Conservation (phyloP, 2,329 filamentous ascomycete genomes). For the Pseudogymnoascus pannorum region DNA sequence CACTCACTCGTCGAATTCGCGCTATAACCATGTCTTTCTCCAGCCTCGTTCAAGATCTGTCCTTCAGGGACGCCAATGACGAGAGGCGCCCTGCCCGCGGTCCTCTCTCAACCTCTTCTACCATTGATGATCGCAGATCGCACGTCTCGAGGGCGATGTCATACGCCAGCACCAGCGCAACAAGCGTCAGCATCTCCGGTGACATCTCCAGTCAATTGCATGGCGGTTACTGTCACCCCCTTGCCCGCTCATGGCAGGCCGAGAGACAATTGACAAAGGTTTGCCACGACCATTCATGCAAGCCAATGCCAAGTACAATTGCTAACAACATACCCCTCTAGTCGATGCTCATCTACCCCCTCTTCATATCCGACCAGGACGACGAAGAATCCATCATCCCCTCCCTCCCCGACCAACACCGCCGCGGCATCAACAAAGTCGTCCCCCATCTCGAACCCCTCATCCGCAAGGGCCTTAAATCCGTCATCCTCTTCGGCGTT, state of each 20-base stretch:
- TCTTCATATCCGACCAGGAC: constrained; percentile 91
- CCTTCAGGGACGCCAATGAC: constrained; percentile 46
- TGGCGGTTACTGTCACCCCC: constrained; percentile 72
- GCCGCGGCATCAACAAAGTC: constrained; percentile 79
- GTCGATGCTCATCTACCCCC: constrained; percentile 97
- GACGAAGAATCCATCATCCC: constrained; percentile 88
- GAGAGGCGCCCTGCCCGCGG: constrained; percentile 40
- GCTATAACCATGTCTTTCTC: constrained; percentile 54
- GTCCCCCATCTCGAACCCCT: constrained; percentile 80
- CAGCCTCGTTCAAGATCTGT: constrained; percentile 58
- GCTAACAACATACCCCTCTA: constrained; percentile 31
- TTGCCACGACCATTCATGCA: constrained; percentile 20
- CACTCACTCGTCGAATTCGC: not conserved
- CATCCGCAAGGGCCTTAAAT: constrained; percentile 80
- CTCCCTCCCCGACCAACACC: constrained; percentile 83
- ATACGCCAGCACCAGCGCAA: constrained; percentile 59
- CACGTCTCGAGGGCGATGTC: constrained; percentile 58
- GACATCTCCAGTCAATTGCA: constrained; percentile 81
- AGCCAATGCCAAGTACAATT: not conserved
- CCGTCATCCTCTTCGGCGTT: constrained; percentile 93
- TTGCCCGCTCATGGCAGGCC: constrained; percentile 74
- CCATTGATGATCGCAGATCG: constrained; percentile 52
- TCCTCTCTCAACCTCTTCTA: constrained; percentile 35
- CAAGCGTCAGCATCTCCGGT: constrained; percentile 61
- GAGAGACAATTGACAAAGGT: constrained; percentile 83